Base-by-base conservation (phyloP, 2,329 filamentous ascomycete genomes). In the Rugonectria rugulosa region DNA sequence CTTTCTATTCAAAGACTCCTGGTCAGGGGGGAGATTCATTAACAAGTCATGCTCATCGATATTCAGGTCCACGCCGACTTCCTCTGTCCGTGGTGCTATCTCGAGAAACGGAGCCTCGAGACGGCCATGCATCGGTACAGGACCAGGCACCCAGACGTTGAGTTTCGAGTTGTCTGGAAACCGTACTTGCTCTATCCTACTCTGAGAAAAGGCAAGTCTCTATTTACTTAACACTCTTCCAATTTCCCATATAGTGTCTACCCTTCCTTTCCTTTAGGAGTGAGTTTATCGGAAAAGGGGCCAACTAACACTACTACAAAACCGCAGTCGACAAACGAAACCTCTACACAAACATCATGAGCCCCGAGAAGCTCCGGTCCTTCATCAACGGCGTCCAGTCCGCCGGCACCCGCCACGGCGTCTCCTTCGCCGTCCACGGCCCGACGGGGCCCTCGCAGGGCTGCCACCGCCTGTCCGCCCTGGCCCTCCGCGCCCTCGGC, bases 81-180 rank as follows among this genome's bases (percentile, higher is more conserved):
- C 6, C 70, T 81, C 31, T 84, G 81, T 54, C 79, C 81, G 4
- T 83, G 79, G 72, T 82, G 78, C 61, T 84, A 80, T 61, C 72
- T 83, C 55, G 75, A 77, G 53, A 75, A 80, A 58, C 76, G 72
- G 52, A 77, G 74, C 49, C 72, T 84, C 46, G 75, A 81, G 54
- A 60, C 56, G 11, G 79, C 81, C 50, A 80, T 82, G 57, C 65
- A 70, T 19, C 61, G 66, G 6, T 81, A 78, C 65, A 70, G 69
- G 49, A 59, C 67, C 4, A 61, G 61, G 12, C 72, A 81, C 55
- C 78, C 79, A 0, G 72, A 76, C 14, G 72, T 76, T 20, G 70
- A 74, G 5, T 82, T 83, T 53, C 74, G 80, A 36, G 66, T 82
- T 11, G 66, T 69, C 2, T 83, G 77, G 71, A 77, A 75, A 34